phyloP scores from a whole-genome alignment of 2,329 filamentous ascomycete genomes.

The Cadophora gregata region DNA sequence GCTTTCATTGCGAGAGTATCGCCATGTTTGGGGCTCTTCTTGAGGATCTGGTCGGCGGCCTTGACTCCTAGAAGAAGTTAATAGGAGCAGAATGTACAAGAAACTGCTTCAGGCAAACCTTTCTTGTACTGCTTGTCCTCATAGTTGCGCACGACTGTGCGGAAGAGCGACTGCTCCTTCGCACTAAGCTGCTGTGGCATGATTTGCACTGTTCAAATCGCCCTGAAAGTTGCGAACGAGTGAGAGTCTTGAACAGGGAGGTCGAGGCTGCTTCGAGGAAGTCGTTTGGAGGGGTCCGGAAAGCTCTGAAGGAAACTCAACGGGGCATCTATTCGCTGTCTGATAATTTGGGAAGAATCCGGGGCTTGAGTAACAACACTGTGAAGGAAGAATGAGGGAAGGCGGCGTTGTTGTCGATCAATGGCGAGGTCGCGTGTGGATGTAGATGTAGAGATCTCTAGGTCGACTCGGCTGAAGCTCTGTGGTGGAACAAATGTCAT shows the following conservation, averaged over 20 bases:
- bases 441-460: not conserved
- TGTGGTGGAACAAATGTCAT: not conserved
- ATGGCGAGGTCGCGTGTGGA: constrained; percentile 9
- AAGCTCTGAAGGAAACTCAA: not conserved
- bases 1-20: constrained; percentile 99
- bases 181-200: constrained; percentile 79
- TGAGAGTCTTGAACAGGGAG: not conserved
- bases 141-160: constrained; percentile 93
- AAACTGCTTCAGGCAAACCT: constrained; percentile 54
- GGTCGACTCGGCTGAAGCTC: constrained; percentile 11
- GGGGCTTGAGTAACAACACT: not conserved
- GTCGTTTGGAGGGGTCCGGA: constrained; percentile 18
- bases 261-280: not conserved
- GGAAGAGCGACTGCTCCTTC: constrained; percentile 94
- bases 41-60: constrained; percentile 93
- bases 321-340: not conserved
- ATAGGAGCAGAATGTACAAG: constrained; percentile 22
- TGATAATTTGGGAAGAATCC: not conserved
- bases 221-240: not conserved
- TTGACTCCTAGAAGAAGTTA: constrained; percentile 70
- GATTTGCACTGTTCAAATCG: constrained; percentile 32
- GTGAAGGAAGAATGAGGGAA: not conserved
- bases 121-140: constrained; percentile 99
- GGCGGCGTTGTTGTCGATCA: not conserved
- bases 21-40: constrained; percentile 93